A percentile compares a stretch with the other conserved stretches of the same genome.
phyloP scores from a whole-genome alignment of 2,329 filamentous ascomycete species.

The Trichoderma asperellum region DNA sequence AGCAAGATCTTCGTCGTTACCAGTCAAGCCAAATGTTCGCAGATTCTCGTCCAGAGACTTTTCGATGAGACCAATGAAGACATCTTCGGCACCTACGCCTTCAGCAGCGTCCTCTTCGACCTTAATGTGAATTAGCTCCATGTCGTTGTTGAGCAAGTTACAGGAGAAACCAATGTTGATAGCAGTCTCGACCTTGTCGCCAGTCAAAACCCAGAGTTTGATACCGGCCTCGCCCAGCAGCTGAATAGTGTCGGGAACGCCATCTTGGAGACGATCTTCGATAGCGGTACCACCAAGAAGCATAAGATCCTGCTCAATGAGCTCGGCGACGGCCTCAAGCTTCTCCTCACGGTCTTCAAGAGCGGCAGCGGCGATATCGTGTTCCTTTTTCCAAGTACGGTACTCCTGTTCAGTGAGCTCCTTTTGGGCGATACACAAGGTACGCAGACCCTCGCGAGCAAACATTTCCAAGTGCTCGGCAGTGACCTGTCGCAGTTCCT shows the following conservation, averaged over 20 bases:
- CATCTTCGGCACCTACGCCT: slow-evolving; percentile 49
- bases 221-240: slow-evolving; percentile 91
- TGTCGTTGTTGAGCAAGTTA: slow-evolving; percentile 94
- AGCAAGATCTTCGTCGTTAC: slow-evolving; percentile 82
- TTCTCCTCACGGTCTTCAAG: slow-evolving; percentile 90
- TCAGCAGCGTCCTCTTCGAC: slow-evolving; percentile 72
- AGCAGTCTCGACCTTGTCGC: slow-evolving; percentile 97
- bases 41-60: slow-evolving; percentile 76
- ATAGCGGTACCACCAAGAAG: slow-evolving; percentile 94
- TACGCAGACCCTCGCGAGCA: slow-evolving; percentile 90
- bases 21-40: slow-evolving; percentile 73
- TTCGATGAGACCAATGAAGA: slow-evolving; percentile 62
- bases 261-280: slow-evolving; percentile 94
- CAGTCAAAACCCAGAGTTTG: slow-evolving; percentile 97
- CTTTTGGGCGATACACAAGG: slow-evolving; percentile 87
- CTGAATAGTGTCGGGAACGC: slow-evolving; percentile 93
- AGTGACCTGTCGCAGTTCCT: slow-evolving; percentile 78
- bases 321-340: slow-evolving; percentile 83
- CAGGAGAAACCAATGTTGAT: slow-evolving; percentile 99
- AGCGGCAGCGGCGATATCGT: slow-evolving; percentile 83
- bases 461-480: slow-evolving; percentile 97
- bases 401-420: slow-evolving; percentile 84
- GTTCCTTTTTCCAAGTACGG: slow-evolving; percentile 78
- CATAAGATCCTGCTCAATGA: slow-evolving; percentile 86
- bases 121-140: slow-evolving; percentile 93